Evolutionary conservation across 176 grass and related monocot species (phyloP).

Genomic region (Phoenix dactylifera): DNA sequence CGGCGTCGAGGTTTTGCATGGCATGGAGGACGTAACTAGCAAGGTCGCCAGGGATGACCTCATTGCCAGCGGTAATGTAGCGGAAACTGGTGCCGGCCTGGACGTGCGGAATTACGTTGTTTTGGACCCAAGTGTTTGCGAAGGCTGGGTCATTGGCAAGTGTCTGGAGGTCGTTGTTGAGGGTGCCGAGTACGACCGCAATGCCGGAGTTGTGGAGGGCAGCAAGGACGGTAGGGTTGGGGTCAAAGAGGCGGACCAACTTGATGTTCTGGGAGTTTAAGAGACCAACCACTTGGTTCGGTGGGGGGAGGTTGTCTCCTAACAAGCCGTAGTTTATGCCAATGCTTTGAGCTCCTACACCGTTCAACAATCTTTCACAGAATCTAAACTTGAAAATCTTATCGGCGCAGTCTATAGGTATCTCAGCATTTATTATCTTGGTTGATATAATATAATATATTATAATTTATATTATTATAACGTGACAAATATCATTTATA

Average conservation of each 20-base stretch:
- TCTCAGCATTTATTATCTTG: too few relatives aligned
- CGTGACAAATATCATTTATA: too few relatives aligned
- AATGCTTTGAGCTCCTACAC: slow-evolving; percentile 43
- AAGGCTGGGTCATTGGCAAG: slow-evolving; percentile 41
- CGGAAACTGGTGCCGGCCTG: background rate
- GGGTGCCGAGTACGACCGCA: slow-evolving; percentile 66
- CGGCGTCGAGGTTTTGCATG: slow-evolving; percentile 12
- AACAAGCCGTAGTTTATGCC: slow-evolving; percentile 86
- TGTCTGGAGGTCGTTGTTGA: slow-evolving; percentile 59
- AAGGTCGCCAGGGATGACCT: slow-evolving; percentile 8
- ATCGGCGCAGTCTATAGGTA: too few relatives aligned
- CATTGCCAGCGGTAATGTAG: slow-evolving; percentile 12
- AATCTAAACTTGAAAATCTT: too few relatives aligned
- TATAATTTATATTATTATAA: too few relatives aligned
- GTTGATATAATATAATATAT: too few relatives aligned
- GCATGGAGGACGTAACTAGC: background rate
- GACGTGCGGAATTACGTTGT: slow-evolving; percentile 63
- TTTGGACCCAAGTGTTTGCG: slow-evolving; percentile 56
- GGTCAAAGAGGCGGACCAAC: slow-evolving; percentile 66
- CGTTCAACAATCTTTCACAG: background rate
- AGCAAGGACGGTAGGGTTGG: slow-evolving; percentile 41
- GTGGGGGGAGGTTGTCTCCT: slow-evolving; percentile 56
- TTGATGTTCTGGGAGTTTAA: slow-evolving; percentile 42
- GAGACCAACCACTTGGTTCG: slow-evolving; percentile 58
- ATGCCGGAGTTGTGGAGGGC: slow-evolving; percentile 60